Evolutionary conservation across 192 early-diverging fungal genomes (phyloP).

Genomic region (Borealophlyctis nickersoniae): DNA sequence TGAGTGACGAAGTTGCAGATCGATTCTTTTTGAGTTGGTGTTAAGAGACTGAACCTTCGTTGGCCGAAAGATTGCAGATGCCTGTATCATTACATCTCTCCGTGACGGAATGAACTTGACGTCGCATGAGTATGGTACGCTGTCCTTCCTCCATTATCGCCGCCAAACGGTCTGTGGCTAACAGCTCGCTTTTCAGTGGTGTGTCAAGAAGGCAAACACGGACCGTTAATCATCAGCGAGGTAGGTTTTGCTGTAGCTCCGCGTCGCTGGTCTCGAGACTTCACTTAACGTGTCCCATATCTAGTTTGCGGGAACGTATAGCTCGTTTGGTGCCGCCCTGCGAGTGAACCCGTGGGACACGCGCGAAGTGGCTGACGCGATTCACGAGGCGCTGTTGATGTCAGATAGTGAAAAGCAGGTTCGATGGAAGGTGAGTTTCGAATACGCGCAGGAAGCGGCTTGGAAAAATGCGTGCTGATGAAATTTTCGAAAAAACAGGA

Average conservation of each 20-base stretch:
- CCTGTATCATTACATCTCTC: conserved; percentile 52
- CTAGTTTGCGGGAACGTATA: conserved; percentile 56
- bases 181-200: conserved; percentile 32
- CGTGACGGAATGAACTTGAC: conserved; percentile 64
- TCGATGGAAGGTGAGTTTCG: conserved; percentile 35
- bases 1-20: conserved; percentile 24
- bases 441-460: too few relatives aligned
- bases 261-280: background rate
- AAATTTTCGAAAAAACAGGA: conserved; percentile 16
- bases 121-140: conserved; percentile 48
- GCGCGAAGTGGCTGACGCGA: conserved; percentile 42
- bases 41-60: conserved; percentile 4
- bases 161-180: conserved; percentile 3
- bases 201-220: conserved; percentile 48
- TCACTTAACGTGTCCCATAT: conserved; percentile 3
- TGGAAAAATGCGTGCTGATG: too few relatives aligned
- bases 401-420: conserved; percentile 40
- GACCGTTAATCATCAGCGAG: conserved; percentile 55
- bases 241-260: conserved; percentile 6
- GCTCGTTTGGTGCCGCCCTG: conserved; percentile 52
- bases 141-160: background rate
- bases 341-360: conserved; percentile 59
- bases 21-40: conserved; percentile 10
- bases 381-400: conserved; percentile 44
- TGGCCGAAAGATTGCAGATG: conserved; percentile 48